Evolutionary conservation across 768 basidiomycete genomes (phyloP).

Genomic region (Collybia sp.): DNA sequence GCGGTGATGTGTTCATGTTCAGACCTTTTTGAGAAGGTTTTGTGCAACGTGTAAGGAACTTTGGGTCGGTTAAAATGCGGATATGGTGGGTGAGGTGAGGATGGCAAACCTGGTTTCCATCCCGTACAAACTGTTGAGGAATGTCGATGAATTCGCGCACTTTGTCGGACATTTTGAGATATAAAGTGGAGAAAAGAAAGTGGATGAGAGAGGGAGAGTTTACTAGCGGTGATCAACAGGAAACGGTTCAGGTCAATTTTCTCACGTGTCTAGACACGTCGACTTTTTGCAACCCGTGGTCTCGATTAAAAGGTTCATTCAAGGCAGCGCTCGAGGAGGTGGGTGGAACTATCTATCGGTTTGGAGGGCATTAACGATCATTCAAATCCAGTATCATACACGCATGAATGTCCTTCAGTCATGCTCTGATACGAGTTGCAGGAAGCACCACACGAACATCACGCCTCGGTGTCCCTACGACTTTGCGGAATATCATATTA

Average conservation of each 20-base stretch:
- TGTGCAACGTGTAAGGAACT: constrained; percentile 97
- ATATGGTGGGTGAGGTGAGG: neutral
- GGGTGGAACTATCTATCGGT: neutral
- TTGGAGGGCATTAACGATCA: neutral
- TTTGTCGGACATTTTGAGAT: constrained; percentile 78
- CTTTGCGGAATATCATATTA: constrained; percentile 8
- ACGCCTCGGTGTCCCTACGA: constrained; percentile 1
- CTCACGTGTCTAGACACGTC: constrained; percentile 31
- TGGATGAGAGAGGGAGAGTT: constrained; percentile 15
- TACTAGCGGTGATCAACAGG: constrained; percentile 24
- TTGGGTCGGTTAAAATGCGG: constrained; percentile 9
- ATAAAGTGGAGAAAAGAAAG: constrained; percentile 9
- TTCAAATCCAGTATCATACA: constrained; percentile 16
- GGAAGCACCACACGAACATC: constrained; percentile 16
- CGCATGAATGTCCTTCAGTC: constrained; percentile 66
- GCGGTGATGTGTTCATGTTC: neutral
- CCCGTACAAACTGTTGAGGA: constrained; percentile 87
- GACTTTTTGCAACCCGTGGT: constrained; percentile 12
- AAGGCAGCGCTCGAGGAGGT: constrained; percentile 1
- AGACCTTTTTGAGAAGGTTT: constrained; percentile 95
- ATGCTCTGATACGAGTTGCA: constrained; percentile 32
- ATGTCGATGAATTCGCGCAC: constrained; percentile 86
- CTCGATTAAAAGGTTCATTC: neutral
- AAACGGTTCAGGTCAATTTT: constrained; percentile 13
- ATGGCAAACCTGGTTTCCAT: constrained; percentile 81